Conservation (phyloP, 495 filamentous ascomycete species). For the Glonium stellatum region DNA sequence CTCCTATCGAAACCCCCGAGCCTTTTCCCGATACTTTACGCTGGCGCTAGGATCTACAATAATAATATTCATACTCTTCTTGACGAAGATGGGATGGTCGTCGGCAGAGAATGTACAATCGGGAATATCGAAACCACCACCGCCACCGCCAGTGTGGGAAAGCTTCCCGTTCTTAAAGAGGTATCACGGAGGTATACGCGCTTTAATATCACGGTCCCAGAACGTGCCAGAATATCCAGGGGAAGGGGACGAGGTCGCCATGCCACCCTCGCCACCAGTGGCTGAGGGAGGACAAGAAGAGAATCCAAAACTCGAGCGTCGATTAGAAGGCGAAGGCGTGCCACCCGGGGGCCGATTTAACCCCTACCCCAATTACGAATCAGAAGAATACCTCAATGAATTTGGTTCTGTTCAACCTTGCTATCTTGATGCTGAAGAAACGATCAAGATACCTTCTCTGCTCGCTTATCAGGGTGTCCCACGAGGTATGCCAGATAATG, state of each 20-base stretch:
- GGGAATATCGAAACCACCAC: slow-evolving; percentile 46
- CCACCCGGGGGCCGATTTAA: slow-evolving; percentile 56
- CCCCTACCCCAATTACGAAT: slow-evolving; percentile 62
- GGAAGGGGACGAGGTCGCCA: slow-evolving; percentile 30
- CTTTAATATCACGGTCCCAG: slow-evolving; percentile 51
- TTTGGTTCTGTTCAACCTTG: slow-evolving; percentile 65
- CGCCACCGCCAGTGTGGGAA: slow-evolving; percentile 69
- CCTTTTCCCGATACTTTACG: slow-evolving; percentile 56
- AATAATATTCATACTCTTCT: slow-evolving; percentile 61
- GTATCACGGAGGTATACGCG: slow-evolving; percentile 77
- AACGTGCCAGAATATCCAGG: slow-evolving; percentile 75
- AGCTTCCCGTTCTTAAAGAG: slow-evolving; percentile 70
- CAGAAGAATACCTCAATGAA: slow-evolving; percentile 49
- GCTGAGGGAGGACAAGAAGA: slow-evolving; percentile 38
- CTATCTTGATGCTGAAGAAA: slow-evolving; percentile 60
- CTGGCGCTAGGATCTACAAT: slow-evolving; percentile 59
- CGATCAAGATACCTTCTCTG: slow-evolving; percentile 57
- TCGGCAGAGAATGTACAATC: slow-evolving; percentile 55
- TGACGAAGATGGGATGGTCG: slow-evolving; percentile 62
- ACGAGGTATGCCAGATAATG: slow-evolving; percentile 71
- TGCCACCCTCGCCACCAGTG: slow-evolving; percentile 9
- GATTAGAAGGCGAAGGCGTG: slow-evolving; percentile 20
- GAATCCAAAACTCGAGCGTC: slow-evolving; percentile 16
- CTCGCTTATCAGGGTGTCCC: slow-evolving; percentile 68
- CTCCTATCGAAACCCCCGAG: slow-evolving; percentile 26